These are phyloP conservation scores for Ganoderma lucidum DNA, from an alignment of 1,284 basidiomycete genomes.

Conservation along the genomic window DNA sequence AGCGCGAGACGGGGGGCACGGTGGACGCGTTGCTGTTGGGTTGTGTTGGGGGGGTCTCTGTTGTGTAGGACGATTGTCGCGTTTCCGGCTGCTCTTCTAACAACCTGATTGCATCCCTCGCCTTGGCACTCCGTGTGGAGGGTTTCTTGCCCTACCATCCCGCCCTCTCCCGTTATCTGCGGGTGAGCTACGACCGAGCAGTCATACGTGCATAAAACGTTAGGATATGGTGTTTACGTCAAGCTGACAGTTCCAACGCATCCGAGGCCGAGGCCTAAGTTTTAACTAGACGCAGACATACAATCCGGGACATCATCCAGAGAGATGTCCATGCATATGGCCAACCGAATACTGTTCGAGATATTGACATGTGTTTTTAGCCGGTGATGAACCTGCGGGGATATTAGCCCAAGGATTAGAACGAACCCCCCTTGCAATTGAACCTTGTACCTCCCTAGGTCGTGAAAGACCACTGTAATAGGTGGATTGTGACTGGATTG, in stretches of 20 bases:
- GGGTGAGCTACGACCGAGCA: too few species aligned
- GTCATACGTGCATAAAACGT: too few species aligned
- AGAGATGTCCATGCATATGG: neutral
- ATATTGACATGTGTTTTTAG: neutral
- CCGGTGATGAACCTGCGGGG: neutral
- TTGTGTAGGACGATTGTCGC: conserved; percentile 34
- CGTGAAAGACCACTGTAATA: neutral
- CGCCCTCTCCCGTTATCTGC: neutral
- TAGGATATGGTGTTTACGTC: neutral
- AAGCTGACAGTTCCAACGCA: neutral
- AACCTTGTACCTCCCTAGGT: neutral
- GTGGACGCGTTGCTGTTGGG: conserved; percentile 75
- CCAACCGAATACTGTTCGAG: neutral
- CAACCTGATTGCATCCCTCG: neutral
- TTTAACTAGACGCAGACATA: too few species aligned
- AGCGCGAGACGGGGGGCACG: conserved; percentile 60
- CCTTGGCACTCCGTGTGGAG: neutral
- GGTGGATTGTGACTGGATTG: neutral
- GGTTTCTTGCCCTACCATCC: neutral
- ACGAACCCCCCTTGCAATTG: neutral
- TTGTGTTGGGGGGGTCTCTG: conserved; percentile 67
- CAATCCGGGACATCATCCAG: neutral
- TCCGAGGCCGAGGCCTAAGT: neutral
- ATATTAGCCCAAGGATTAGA: neutral
- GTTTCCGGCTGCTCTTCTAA: neutral